Base-by-base conservation (phyloP, 257 asterid genomes). In the Mentha longifolia region DNA sequence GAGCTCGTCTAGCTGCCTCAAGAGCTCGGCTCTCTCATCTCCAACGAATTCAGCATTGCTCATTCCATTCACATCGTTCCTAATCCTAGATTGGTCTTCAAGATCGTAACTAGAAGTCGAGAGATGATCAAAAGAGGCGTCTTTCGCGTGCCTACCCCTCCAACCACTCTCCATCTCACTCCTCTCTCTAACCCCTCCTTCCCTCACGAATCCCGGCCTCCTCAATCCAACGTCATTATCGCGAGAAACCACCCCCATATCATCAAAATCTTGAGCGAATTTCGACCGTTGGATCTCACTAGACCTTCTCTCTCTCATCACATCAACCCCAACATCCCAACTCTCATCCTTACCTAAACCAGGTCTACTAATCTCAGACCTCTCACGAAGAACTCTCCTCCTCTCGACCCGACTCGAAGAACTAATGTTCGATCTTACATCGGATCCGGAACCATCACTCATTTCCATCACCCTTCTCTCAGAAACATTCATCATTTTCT, bases 1-100 rank as follows among this genome's bases (percentile, higher is more conserved):
- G 58, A 89, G 80, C 80, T 85, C 95, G 20, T 94, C 96, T 79
- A 91, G 67, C 80, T 81, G 83, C 71, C 82, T 83, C 86, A 91
- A 75, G 16, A 89, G 86, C 80, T 79, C 95, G 37, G 74, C 92
- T 52, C 75, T 82, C 67, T 86, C 88, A 28, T 93, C 92, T 14
- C 77, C 86, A 61, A 42, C 70, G 28, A 63, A 61, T n/a, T 78
- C 88, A 59, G 25, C 67, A 73, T 76, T 71, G 70, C 66, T 77
- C 62, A 68, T 71, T 25, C 77, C 87, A 55, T 62, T 73, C 65
- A 60, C 70, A 30, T 67, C 84, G 41, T 46, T 67, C 68, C 80
- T 74, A 33, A 62, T 79, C 50, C 77, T 61, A 65, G 74, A 7
- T 35, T 75, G 81, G 51, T 71, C 76, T 17, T 76, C 86, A 55